Percentiles rank a stretch among this genome's conserved stretches.
Evolutionary conservation across 2,329 filamentous ascomycete genomes (phyloP).

Genomic region (Rhynchosporium graminicola): DNA sequence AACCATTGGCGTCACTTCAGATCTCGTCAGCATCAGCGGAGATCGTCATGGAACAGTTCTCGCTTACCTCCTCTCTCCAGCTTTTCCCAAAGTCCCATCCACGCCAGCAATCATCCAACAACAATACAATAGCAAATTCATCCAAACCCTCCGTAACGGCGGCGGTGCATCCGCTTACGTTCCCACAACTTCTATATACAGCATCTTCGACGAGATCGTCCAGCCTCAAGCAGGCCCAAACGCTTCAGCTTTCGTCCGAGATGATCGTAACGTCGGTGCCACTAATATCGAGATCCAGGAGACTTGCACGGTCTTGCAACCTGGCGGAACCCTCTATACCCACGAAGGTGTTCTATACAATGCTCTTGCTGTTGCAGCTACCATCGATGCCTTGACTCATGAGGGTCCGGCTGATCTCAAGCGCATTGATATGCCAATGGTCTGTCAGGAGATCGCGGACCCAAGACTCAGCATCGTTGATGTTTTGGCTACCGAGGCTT

Average conservation of each 20-base stretch:
- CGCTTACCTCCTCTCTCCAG: background rate
- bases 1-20: background rate
- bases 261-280: background rate
- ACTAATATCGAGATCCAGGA: background rate
- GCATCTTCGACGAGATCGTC: conserved; percentile 5
- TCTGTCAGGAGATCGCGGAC: background rate
- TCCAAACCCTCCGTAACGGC: background rate
- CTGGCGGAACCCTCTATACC: background rate
- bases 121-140: background rate
- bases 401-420: background rate
- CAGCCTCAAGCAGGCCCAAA: conserved; percentile 10
- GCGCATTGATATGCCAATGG: background rate
- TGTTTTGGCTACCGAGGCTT: background rate
- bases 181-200: conserved; percentile 1
- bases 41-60: background rate
- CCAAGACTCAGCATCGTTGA: background rate
- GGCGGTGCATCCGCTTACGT: conserved; percentile 12
- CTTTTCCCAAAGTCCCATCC: background rate
- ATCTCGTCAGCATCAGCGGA: background rate
- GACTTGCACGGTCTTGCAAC: background rate
- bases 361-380: background rate
- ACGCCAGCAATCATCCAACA: background rate
- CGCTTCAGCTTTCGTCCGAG: background rate
- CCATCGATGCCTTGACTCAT: background rate
- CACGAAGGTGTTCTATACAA: background rate